Base-by-base conservation (phyloP, 2,329 filamentous ascomycete species). In the Diaporthe vexans region DNA sequence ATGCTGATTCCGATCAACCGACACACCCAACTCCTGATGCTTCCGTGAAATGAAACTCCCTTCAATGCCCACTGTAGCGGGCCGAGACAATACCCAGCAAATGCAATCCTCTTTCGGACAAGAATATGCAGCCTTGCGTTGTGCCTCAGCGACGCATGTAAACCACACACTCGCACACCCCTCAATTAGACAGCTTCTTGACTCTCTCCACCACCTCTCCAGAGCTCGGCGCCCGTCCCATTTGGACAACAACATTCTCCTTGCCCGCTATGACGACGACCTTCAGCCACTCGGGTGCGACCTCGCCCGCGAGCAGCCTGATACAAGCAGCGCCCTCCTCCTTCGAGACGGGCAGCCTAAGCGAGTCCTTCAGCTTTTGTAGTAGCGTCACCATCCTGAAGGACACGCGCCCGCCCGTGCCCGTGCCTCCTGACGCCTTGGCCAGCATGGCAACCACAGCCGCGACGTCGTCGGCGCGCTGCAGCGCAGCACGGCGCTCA, bases 401-500 rank as follows among this genome's bases (percentile, higher is more conserved):
- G 1, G 92, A 90, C 76, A 93, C 85, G 13, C 91, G 86, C 6
- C 86, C 88, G 79, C 90, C 86, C 21, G 86, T 86, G 40, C 83
- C 85, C 10, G 84, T 83, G 51, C 83, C 88, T 10, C 71, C 48
- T 7, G 72, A 73, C n/a, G 86, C 86, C 57, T 89, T 86, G 80
- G 88, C 89, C 76, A 95, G 86, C 86, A 94, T 90, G n/a, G 88
- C 88, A 46, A 95, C 83, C 8, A 94, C 90, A 8, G 91, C 88
- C 1, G 91, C 88, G 13, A 95, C 89, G 78, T 95, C 93, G n/a
- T 88, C 86, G 0, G 91, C 89, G 13, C 93, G 89, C 78, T 93
- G 90, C 33, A 94, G 85, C 0, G 93, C 93, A 4, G 91, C 89
- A 19, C 87, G 88, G 17, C 92, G 91, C 76, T 89, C 85, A 4